Evolutionary conservation across 2,329 filamentous ascomycete genomes (phyloP), one percentile per base, ranked within the genome.

Genomic region (Colletotrichum filicis): DNA sequence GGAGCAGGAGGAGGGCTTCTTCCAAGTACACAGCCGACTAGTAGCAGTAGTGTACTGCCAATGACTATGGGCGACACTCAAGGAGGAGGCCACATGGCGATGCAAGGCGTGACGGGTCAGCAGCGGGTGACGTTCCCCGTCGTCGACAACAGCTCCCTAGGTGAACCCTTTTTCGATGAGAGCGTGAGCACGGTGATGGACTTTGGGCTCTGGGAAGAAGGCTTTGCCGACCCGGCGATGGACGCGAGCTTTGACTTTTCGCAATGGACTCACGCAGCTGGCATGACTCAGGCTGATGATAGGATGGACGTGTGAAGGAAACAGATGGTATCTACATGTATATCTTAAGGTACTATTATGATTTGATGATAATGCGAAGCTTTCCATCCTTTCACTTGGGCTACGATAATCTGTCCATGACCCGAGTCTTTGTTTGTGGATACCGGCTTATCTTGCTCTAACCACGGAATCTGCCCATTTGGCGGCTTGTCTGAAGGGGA

Each of bases 181-280:
- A 77, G 75, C 55, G 75, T 76, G 9, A 76, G 74, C 49, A 75
- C 77, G 16, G 74, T 76, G 5, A 81, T 78, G 79, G 77, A 83
- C 70, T 80, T 81, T 71, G 76, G 78, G 30, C 76, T 82, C 0
- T 84, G 82, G 82, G 82, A 83, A 70, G 81, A 82, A 57, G 81
- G 81, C 1, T 84, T 83, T 69, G 81, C 81, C 4, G 80, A 83
- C 68, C 78, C 81, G 9, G 76, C 79, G 1, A 80, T 81, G 66
- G 80, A 82, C 57, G 73, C 78, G 6, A 79, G 79, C 30, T 79
- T 79, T 55, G 79, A 82, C 56, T 76, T 83, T 26, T 74, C 78
- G 55, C 80, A 81, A 65, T 78, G 79, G 77, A 77, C 71, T 24
- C 71, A 73, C 35, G 49, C 71, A 11, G 66, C 71, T 9, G 71